Evolutionary conservation across 495 filamentous ascomycete genomes (phyloP), one percentile per base, ranked within the genome.

Genomic region (Durotheca rogersii): DNA sequence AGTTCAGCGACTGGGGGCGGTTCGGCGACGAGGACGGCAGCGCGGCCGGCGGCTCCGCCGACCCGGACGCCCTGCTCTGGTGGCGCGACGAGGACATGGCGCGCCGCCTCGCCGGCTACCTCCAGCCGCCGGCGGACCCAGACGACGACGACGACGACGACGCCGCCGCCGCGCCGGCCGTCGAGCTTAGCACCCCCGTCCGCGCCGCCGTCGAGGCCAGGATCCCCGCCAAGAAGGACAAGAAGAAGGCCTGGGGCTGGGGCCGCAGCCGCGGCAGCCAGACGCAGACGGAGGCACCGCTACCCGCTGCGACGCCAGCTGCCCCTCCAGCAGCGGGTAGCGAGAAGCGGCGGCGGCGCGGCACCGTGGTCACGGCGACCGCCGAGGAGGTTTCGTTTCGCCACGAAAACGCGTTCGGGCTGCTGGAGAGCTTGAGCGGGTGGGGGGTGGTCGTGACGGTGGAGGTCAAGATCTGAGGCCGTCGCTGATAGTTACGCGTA

Each of bases 351-450:
- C 41, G 41, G 15, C 39, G 55, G 11, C 47, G 58, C 3, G 43
- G 48, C 0, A 57, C 71, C 12, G 64, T 58, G 20, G 73, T 79
- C 64, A 53, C 51, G 12, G 72, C 73, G 1, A 58, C 67, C 14
- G 76, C 72, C 7, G 66, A 80, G 16, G 79, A 81, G 48, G 68
- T 80, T 7, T 71, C 72, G 1, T 78, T 82, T 49, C 56, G 77
- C 15, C 64, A 57, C 33, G 73, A 78, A 65, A 82, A 79, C 48
- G 69, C 72, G 3, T 65, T 81, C 47, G 79, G 79, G 0, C 51
- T 82, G 7, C 74, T 69, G 58, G 77, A 79, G 49, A 78, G 71
- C n/a, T 42, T 60, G 48, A 67, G 55, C 0, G 79, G 79, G 0
- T 79, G 68, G 58, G 75, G 68, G 9, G 63, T 81, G 58, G 69